These are phyloP conservation scores for Chenopodium quinoa DNA, from an alignment of 148 eudicot genomes.

Conservation along the genomic window DNA sequence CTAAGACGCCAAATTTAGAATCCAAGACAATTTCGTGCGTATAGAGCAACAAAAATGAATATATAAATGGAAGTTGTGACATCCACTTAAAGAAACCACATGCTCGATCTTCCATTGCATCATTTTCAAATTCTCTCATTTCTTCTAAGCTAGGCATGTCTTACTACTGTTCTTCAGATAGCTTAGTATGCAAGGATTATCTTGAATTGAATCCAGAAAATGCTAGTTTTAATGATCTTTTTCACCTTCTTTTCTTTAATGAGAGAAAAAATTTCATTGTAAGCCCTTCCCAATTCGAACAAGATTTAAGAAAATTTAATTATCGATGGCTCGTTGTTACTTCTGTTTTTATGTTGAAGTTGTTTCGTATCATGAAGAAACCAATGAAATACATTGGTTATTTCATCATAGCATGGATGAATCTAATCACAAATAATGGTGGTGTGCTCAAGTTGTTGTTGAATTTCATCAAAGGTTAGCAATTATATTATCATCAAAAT, in stretches of 20 bases:
- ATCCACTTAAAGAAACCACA: not conserved
- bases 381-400: conserved; percentile 34
- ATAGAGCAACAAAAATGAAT: too few species aligned
- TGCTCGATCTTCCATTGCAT: not conserved
- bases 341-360: conserved; percentile 32
- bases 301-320: conserved; percentile 28
- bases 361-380: conserved; percentile 16
- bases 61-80: too few species aligned
- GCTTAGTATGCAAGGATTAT: conserved; percentile 30
- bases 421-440: conserved; percentile 28
- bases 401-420: conserved; percentile 26
- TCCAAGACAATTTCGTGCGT: too few species aligned
- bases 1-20: too few species aligned
- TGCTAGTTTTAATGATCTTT: conserved; percentile 25
- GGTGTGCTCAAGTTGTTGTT: conserved; percentile 21
- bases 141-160: conserved; percentile 28
- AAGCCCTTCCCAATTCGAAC: conserved; percentile 14
- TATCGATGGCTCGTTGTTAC: conserved; percentile 39
- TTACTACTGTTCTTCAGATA: not conserved
- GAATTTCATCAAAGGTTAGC: conserved; percentile 28
- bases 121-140: not conserved
- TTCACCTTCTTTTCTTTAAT: conserved; percentile 25
- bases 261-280: conserved; percentile 22
- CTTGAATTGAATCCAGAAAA: conserved; percentile 38
- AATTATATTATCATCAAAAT: too few species aligned